Conservation (phyloP, 179 eudicot genomes). For the Spinacia oleracea region DNA sequence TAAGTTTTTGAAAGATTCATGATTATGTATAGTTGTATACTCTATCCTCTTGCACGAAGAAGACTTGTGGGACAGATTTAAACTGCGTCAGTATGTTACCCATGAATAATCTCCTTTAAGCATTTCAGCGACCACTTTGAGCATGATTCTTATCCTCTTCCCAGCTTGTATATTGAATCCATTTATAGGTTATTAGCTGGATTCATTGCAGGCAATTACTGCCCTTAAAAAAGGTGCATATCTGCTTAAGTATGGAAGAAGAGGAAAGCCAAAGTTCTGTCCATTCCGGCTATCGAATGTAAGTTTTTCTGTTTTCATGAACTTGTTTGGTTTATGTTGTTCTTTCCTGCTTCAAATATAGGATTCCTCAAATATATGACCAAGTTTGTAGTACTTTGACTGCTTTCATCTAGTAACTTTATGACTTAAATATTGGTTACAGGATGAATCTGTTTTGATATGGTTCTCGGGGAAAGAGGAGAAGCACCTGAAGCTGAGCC, state of each 20-base stretch:
- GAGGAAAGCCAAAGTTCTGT: constrained; percentile 97
- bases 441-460: constrained; percentile 92
- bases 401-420: constrained; percentile 8
- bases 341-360: constrained; percentile 4
- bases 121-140: constrained; percentile 14
- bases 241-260: constrained; percentile 92
- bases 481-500: constrained; percentile 86
- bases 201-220: constrained; percentile 79
- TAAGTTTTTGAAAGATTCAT: not conserved
- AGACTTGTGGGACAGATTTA: not conserved
- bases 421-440: constrained; percentile 34
- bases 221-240: constrained; percentile 95
- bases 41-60: not conserved
- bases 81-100: not conserved
- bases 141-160: constrained; percentile 14
- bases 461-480: constrained; percentile 98
- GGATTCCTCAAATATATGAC: constrained; percentile 3
- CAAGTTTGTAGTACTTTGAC: not conserved
- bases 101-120: not conserved
- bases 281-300: constrained; percentile 95
- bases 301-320: constrained; percentile 34
- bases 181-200: constrained; percentile 23
- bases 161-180: constrained; percentile 1
- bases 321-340: constrained; percentile 12
- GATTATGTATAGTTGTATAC: not conserved